Percentiles rank a stretch among this genome's conserved stretches.
Conservation (phyloP, 2,329 filamentous ascomycete genomes). For the Neonectria ditissima region DNA sequence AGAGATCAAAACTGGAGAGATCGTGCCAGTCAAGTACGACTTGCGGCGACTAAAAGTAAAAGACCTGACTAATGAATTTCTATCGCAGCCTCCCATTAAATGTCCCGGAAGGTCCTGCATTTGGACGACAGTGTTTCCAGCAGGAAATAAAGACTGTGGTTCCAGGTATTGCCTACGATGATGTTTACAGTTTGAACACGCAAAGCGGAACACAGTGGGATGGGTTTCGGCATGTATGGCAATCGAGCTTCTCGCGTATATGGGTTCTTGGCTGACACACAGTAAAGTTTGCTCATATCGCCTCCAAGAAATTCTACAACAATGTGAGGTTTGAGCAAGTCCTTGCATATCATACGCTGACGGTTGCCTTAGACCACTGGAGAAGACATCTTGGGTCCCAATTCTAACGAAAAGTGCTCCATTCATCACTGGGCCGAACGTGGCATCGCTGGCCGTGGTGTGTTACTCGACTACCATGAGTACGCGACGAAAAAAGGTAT, state of each 20-base stretch:
- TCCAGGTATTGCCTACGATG: constrained; percentile 1
- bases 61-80: background rate
- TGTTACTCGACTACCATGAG: constrained; percentile 64
- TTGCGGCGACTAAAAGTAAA: no score
- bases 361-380: background rate
- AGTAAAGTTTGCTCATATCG: constrained; percentile 1
- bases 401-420: background rate
- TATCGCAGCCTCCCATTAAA: background rate
- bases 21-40: background rate
- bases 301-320: background rate
- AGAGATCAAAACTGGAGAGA: background rate
- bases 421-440: constrained; percentile 23
- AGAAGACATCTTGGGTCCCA: background rate
- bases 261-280: background rate
- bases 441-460: constrained; percentile 62
- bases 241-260: accelerated
- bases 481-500: constrained; percentile 55
- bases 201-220: constrained; percentile 13
- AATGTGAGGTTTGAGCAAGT: background rate
- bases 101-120: background rate
- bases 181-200: constrained; percentile 1
- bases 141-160: background rate
- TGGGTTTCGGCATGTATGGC: constrained; percentile 5
- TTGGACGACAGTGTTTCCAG: background rate
- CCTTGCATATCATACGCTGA: background rate